These are phyloP conservation scores for Boletus smithii DNA, from an alignment of 1,284 basidiomycete species.

Conservation along the genomic window DNA sequence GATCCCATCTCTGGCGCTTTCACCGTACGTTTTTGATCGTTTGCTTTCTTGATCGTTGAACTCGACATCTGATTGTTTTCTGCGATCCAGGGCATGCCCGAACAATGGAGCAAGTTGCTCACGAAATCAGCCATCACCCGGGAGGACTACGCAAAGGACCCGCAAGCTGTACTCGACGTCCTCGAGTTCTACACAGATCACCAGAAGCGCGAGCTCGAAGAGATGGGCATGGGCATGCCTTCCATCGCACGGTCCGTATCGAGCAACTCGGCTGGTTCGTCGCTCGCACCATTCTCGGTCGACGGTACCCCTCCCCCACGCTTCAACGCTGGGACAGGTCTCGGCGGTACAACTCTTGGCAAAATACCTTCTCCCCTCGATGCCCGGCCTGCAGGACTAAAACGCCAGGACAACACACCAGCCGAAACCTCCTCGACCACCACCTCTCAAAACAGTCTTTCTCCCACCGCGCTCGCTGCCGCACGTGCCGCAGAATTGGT, in stretches of 20 bases:
- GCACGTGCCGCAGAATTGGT: constrained; percentile 62
- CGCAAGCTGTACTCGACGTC: constrained; percentile 95
- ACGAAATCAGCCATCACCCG: constrained; percentile 96
- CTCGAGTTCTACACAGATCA: constrained; percentile 98
- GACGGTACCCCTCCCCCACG: constrained; percentile 56
- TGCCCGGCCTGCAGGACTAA: constrained; percentile 38
- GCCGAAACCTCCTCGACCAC: constrained; percentile 29
- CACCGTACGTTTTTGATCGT: constrained; percentile 53
- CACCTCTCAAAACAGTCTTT: constrained; percentile 39
- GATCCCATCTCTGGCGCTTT: constrained; percentile 93
- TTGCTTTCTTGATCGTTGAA: background rate
- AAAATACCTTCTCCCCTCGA: constrained; percentile 44
- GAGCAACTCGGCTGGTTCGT: constrained; percentile 19
- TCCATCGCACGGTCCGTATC: constrained; percentile 28
- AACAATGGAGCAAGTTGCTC: constrained; percentile 94
- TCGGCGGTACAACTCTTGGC: constrained; percentile 60
- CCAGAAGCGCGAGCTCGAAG: constrained; percentile 85
- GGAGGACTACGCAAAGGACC: constrained; percentile 95
- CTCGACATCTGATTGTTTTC: constrained; percentile 1
- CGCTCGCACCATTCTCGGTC: constrained; percentile 33
- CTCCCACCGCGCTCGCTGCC: constrained; percentile 43
- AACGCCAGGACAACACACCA: constrained; percentile 60
- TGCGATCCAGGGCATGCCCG: constrained; percentile 76
- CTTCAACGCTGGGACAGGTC: constrained; percentile 83
- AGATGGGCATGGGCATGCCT: constrained; percentile 46